These are phyloP conservation scores for Backusella sp. DNA, from an alignment of 192 early-diverging fungal genomes.

Conservation along the genomic window DNA sequence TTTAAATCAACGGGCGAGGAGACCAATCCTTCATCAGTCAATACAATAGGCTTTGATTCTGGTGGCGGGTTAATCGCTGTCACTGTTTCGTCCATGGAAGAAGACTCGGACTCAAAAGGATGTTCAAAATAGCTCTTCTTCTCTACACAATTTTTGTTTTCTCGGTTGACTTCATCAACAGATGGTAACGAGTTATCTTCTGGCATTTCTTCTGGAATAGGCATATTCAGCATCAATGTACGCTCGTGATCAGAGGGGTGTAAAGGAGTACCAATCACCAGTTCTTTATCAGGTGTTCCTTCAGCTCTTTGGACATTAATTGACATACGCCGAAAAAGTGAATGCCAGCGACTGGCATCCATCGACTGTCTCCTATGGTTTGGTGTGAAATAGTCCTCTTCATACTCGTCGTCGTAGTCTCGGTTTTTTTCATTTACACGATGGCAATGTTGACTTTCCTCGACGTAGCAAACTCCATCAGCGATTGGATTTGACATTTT, in stretches of 20 bases:
- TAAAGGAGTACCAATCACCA: conserved; percentile 4
- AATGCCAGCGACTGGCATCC: conserved; percentile 17
- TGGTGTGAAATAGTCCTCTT: neutral
- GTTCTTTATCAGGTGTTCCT: conserved; percentile 18
- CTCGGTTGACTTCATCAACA: conserved; percentile 25
- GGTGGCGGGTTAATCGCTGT: neutral
- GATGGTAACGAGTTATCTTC: conserved; percentile 29
- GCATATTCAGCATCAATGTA: conserved; percentile 19
- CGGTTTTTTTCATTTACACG: neutral
- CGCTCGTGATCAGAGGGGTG: conserved; percentile 22
- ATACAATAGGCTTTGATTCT: neutral
- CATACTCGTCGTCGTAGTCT: neutral
- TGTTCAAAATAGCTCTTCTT: conserved; percentile 33
- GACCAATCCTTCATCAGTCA: neutral
- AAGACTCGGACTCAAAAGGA: conserved; percentile 28
- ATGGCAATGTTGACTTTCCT: neutral
- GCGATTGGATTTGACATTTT: neutral
- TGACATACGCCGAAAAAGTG: conserved; percentile 23
- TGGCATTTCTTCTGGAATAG: neutral
- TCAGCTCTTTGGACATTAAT: conserved; percentile 23
- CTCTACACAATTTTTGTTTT: neutral
- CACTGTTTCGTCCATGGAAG: neutral
- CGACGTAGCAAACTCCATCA: neutral
- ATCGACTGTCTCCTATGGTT: neutral
- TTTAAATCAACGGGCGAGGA: neutral